phyloP scores from a whole-genome alignment of 73 alveolate genomes.

The Paramecium sexaurelia region DNA sequence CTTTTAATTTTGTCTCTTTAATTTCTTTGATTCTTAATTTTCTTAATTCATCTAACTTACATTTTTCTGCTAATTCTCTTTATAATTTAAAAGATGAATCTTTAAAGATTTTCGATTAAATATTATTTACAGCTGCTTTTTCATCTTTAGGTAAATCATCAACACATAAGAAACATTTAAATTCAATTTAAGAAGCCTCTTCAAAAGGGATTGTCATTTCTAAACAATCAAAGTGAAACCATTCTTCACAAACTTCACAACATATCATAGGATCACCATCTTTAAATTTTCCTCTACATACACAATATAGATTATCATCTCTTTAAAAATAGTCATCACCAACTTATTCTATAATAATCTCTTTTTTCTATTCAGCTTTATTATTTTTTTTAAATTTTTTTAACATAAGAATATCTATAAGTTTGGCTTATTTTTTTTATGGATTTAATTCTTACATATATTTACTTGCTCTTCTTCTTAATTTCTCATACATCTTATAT shows the following conservation, averaged over 20 bases:
- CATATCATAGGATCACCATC: constrained; percentile 35
- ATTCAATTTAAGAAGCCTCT: constrained; percentile 3
- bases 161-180: constrained; percentile 31
- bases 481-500: constrained; percentile 29
- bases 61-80: constrained; percentile 43
- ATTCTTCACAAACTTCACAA: constrained; percentile 52
- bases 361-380: constrained; percentile 34
- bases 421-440: constrained; percentile 37
- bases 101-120: background rate
- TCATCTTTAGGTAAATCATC: constrained; percentile 25
- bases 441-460: constrained; percentile 39
- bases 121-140: background rate
- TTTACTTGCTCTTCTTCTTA: constrained; percentile 54
- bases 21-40: background rate
- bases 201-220: background rate
- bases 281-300: constrained; percentile 46
- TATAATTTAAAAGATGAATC: constrained; percentile 17
- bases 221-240: constrained; percentile 56
- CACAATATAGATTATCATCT: constrained; percentile 41
- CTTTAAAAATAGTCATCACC: background rate
- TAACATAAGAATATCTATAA: background rate
- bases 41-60: constrained; percentile 4
- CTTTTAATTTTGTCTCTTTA: background rate
- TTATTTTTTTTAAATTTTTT: background rate
- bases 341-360: background rate